phyloP scores from a whole-genome alignment of 2,329 filamentous ascomycete genomes.

The Pestalotiopsis sp. region DNA sequence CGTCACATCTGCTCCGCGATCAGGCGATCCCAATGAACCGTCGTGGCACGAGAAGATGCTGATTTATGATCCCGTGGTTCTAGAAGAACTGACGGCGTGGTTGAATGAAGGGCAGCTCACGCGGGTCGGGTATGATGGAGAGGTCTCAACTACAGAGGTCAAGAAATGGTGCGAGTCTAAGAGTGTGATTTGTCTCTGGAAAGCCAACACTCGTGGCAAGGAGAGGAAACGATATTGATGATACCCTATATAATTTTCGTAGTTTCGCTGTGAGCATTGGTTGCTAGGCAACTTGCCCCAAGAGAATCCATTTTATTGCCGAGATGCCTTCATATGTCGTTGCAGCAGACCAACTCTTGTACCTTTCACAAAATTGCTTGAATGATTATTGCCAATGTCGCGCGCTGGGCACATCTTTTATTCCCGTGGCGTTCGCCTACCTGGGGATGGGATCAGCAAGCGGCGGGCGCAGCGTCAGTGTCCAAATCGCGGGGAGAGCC shows the following conservation, averaged over 20 bases:
- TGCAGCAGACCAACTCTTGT: no score
- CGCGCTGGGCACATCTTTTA: not conserved
- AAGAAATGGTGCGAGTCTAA: slow-evolving; percentile 90
- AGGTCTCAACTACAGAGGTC: slow-evolving; percentile 66
- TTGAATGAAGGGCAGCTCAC: slow-evolving; percentile 73
- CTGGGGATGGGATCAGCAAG: no score
- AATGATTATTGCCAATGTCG: not conserved
- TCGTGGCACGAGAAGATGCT: slow-evolving; percentile 94
- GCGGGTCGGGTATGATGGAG: slow-evolving; percentile 64
- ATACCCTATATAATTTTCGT: not conserved
- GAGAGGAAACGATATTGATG: slow-evolving; percentile 53
- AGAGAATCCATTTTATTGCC: not conserved
- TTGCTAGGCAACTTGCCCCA: not conserved
- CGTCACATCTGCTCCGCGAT: slow-evolving; percentile 52
- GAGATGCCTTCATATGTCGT: no score
- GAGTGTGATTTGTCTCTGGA: slow-evolving; percentile 83
- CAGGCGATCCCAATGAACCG: slow-evolving; percentile 51
- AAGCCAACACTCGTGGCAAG: slow-evolving; percentile 53
- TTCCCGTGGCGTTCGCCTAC: no score
- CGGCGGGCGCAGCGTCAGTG: not conserved
- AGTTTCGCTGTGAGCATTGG: not conserved
- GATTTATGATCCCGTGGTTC: slow-evolving; percentile 85
- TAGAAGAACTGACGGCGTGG: slow-evolving; percentile 85
- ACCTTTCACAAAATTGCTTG: not conserved
- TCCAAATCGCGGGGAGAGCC: slow-evolving; percentile 4